A percentile compares a stretch with the other conserved stretches of the same genome.
phyloP scores from a whole-genome alignment of 116 monocot species.

The Cymodocea nodosa region DNA sequence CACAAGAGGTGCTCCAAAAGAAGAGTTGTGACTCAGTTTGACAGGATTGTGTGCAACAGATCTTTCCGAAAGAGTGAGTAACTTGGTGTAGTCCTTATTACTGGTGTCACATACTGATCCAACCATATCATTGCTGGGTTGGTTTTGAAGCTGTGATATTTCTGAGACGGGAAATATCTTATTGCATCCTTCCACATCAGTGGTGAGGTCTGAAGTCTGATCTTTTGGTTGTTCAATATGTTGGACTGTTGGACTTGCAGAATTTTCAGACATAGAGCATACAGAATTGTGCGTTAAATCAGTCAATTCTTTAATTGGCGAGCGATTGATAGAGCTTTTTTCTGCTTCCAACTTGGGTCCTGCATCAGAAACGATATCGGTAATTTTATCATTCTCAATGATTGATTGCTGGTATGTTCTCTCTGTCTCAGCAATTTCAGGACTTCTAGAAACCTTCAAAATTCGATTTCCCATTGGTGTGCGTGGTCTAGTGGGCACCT shows the following conservation, averaged over 20 bases:
- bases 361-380: constrained; percentile 3
- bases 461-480: constrained; percentile 23
- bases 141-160: background rate
- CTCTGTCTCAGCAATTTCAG: background rate
- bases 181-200: background rate
- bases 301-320: constrained; percentile 8
- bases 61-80: constrained; percentile 9
- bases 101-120: background rate
- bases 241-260: background rate
- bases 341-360: constrained; percentile 6
- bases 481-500: constrained; percentile 52
- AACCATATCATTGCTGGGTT: background rate
- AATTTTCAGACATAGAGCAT: constrained; percentile 1
- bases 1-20: constrained; percentile 5
- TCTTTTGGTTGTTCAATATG: background rate
- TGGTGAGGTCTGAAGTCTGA: background rate
- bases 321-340: constrained; percentile 1
- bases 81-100: constrained; percentile 3
- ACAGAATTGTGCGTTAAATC: constrained; percentile 8
- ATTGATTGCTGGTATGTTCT: background rate
- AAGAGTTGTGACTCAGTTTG: constrained; percentile 8
- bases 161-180: background rate
- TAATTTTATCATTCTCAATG: background rate
- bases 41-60: constrained; percentile 4
- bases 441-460: constrained; percentile 9